Evolutionary conservation across 225 moss, liverwort and hornwort genomes (phyloP).

Genomic region (Physcomitrium patens): DNA sequence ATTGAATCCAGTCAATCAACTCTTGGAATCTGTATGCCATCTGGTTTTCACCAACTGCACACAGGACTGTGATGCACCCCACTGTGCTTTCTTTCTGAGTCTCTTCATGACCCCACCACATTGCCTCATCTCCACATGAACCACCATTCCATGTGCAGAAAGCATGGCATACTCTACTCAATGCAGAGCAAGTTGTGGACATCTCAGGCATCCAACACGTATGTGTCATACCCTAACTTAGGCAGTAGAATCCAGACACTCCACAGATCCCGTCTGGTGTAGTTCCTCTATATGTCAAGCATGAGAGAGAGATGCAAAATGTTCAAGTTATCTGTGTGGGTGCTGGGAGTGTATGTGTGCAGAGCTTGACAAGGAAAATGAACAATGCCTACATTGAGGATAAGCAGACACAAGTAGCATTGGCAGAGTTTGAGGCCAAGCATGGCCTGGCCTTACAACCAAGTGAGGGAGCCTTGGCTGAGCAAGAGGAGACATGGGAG

Average conservation of each 20-base stretch:
- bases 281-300: background rate
- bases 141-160: constrained; percentile 1
- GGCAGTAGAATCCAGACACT: too few species aligned
- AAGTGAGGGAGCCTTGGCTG: constrained; percentile 17
- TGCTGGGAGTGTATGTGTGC: background rate
- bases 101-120: too few species aligned
- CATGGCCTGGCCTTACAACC: background rate
- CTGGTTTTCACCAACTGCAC: too few species aligned
- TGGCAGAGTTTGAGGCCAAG: constrained; percentile 50
- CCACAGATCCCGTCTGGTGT: too few species aligned
- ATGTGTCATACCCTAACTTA: background rate
- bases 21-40: too few species aligned
- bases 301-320: background rate
- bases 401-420: constrained; percentile 15
- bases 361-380: constrained; percentile 51
- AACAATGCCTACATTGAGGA: constrained; percentile 28
- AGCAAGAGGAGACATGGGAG: constrained; percentile 28
- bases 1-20: too few species aligned
- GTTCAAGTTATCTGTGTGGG: too few species aligned
- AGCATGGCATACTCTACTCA: constrained; percentile 34
- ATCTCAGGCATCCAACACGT: constrained; percentile 40
- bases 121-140: background rate
- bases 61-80: too few species aligned
- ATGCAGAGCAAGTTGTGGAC: constrained; percentile 29
- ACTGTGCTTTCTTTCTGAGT: too few species aligned